Evolutionary conservation across 306 rosid genomes (phyloP).

Genomic region (Gleditsia sinensis): DNA sequence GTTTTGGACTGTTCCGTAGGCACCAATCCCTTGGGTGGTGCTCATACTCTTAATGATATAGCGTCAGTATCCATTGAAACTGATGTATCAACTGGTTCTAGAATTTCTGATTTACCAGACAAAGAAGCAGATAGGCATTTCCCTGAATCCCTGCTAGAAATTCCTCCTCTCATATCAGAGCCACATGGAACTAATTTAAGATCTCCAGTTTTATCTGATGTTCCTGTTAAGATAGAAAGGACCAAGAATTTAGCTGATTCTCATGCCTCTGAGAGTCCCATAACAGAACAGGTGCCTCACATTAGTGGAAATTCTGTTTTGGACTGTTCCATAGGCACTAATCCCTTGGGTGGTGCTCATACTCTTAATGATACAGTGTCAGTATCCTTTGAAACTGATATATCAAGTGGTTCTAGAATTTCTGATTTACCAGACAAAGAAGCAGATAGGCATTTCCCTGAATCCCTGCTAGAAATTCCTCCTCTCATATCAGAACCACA

Average conservation of each 20-base stretch:
- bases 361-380: slow-evolving; percentile 38
- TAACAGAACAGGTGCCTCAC: slow-evolving; percentile 39
- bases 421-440: slow-evolving; percentile 41
- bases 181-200: not conserved
- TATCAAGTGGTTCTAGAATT: slow-evolving; percentile 33
- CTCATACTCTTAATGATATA: slow-evolving; percentile 32
- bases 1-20: slow-evolving; percentile 44
- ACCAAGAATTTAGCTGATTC: slow-evolving; percentile 17
- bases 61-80: slow-evolving; percentile 39
- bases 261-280: slow-evolving; percentile 31
- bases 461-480: too few relatives aligned
- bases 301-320: slow-evolving; percentile 33
- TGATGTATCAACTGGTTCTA: slow-evolving; percentile 38
- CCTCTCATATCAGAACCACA: too few relatives aligned
- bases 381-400: slow-evolving; percentile 42
- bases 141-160: not conserved
- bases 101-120: slow-evolving; percentile 38
- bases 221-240: not conserved
- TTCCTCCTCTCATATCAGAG: slow-evolving; percentile 7
- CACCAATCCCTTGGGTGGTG: slow-evolving; percentile 13
- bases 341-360: slow-evolving; percentile 23
- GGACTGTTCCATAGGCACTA: slow-evolving; percentile 38
- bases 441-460: slow-evolving; percentile 31
- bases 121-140: slow-evolving; percentile 36
- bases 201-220: not conserved